phyloP scores from a whole-genome alignment of 202 grass and related monocot genomes.

The Dendrocalamus latiflorus region DNA sequence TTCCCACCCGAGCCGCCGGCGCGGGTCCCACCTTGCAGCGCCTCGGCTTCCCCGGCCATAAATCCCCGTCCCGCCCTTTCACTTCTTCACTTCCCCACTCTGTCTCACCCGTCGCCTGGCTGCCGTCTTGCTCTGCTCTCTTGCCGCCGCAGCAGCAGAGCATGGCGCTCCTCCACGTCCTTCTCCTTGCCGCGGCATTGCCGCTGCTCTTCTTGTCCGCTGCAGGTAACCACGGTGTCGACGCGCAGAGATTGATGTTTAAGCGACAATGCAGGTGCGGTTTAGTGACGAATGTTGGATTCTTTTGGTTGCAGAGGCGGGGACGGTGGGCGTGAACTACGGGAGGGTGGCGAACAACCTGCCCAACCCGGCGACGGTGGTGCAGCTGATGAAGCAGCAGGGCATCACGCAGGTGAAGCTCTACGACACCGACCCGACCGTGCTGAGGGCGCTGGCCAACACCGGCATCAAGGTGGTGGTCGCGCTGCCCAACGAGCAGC shows the following conservation, averaged over 20 bases:
- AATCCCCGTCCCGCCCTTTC: conserved; percentile 1
- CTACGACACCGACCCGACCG: conserved; percentile 63
- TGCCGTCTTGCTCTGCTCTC: neutral
- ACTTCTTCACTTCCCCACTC: neutral
- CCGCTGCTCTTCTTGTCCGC: neutral
- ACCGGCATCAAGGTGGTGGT: conserved; percentile 67
- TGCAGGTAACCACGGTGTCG: conserved; percentile 8
- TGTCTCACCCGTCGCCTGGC: neutral
- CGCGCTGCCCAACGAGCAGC: conserved; percentile 72
- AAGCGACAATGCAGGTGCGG: neutral
- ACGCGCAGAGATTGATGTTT: neutral
- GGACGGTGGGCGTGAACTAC: conserved; percentile 77
- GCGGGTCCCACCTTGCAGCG: neutral
- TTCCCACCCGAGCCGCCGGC: neutral
- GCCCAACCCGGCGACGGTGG: conserved; percentile 45
- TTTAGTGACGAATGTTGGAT: neutral
- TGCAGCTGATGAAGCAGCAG: conserved; percentile 70
- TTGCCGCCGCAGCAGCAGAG: conserved; percentile 18
- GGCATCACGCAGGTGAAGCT: conserved; percentile 82
- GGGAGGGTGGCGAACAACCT: conserved; percentile 90
- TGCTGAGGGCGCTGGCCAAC: conserved; percentile 65
- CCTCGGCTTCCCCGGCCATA: neutral
- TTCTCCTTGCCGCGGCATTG: conserved; percentile 30
- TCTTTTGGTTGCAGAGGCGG: conserved; percentile 42
- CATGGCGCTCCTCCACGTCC: conserved; percentile 28